Evolutionary conservation across 164 flowering plant species (phyloP), one percentile per base, ranked within the genome.

Genomic region (Dillenia suffruticosa): DNA sequence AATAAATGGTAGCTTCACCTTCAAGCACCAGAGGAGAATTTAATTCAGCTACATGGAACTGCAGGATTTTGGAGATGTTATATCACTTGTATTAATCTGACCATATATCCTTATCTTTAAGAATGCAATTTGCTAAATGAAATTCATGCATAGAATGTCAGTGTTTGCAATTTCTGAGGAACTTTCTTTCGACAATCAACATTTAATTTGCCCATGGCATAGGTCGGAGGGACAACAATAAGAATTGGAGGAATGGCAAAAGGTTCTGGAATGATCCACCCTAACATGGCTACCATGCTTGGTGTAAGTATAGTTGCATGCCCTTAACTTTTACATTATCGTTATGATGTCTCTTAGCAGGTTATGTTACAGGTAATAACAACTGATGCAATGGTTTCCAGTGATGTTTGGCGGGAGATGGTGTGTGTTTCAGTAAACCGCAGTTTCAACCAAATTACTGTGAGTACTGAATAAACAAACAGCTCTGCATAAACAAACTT

Each of bases 261-360:
- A 76, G 99, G 99, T 61, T 94, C 99, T 68, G 99, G 99, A 44
- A 94, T 94, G 99, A 91, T 94, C 67, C 99, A 94, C 65, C 99
- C 99, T 56, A 91, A 94, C 73, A 94, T 94, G 99, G 99, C 96
- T 56, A 94, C 99, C 66, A 71, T 94, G 90, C 97, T 94, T 76
- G 97, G 99, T 61, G 99, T 94, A 89, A 52, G 92, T 72, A 14
- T 49, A 62, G 57, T 46, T 58, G 43, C 16, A 46, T 66, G 22
- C 44, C 52, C 49, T 24, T 46, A 13, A 67, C 49, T 63, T 47
- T 15, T 56, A 15, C 51, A 54, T 13, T 8, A 8, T 51, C 32
- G 15, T 40, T 24, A 32, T 49, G 14, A 54, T 47, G 8, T 44
- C 47, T 55, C 48, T 63, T 57, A 10, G 47, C 46, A 17, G 15